Evolutionary conservation across 768 basidiomycete species (phyloP).

Genomic region (Podaxis mareebaensis): DNA sequence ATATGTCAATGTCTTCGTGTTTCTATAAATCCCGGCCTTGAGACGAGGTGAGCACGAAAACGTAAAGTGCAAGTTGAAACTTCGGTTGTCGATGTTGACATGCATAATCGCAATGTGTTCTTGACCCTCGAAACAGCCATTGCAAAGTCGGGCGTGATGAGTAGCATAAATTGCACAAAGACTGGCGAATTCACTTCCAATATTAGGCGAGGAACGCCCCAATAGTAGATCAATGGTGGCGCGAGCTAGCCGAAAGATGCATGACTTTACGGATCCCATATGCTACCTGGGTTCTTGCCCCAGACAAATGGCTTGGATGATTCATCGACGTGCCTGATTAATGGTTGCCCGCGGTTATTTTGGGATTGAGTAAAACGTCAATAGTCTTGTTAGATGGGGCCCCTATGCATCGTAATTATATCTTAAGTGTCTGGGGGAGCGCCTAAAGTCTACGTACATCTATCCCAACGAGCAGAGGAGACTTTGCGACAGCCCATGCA

Average conservation of each 20-base stretch:
- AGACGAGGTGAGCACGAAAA: conserved; percentile 29
- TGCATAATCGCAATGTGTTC: conserved; percentile 30
- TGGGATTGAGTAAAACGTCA: conserved; percentile 46
- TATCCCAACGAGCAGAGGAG: conserved; percentile 51
- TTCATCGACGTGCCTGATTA: conserved; percentile 43
- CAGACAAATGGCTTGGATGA: conserved; percentile 57
- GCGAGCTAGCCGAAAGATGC: conserved; percentile 13
- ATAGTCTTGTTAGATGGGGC: conserved; percentile 31
- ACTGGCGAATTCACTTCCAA: conserved; percentile 38
- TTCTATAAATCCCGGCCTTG: conserved; percentile 27
- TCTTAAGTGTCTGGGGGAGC: background rate
- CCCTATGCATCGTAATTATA: conserved; percentile 12
- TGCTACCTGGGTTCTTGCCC: conserved; percentile 51
- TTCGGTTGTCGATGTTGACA: conserved; percentile 29
- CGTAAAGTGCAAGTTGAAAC: conserved; percentile 29
- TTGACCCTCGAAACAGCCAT: conserved; percentile 26
- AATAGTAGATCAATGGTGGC: conserved; percentile 38
- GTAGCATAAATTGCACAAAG: background rate
- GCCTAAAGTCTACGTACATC: conserved; percentile 30
- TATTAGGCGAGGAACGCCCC: conserved; percentile 52
- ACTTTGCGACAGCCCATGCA: conserved; percentile 57
- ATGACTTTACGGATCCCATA: conserved; percentile 25
- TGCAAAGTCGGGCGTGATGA: conserved; percentile 1
- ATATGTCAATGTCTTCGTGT: conserved; percentile 27
- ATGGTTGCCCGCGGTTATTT: conserved; percentile 57